phyloP scores from a whole-genome alignment of 192 early-diverging fungal species.

The Coemansia sp. region DNA sequence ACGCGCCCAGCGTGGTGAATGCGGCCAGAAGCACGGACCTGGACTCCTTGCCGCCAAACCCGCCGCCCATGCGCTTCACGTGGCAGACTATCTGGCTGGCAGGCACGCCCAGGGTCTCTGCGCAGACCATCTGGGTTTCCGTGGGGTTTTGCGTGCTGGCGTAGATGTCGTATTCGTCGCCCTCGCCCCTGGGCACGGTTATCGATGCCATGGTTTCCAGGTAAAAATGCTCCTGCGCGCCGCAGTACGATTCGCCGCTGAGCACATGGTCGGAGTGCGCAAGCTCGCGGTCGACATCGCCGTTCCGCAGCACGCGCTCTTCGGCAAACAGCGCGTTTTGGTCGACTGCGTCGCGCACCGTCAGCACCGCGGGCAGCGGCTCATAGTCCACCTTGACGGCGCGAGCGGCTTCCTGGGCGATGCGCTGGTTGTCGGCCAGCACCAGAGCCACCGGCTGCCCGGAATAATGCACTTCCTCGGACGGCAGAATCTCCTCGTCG shows the following conservation, averaged over 20 bases:
- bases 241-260: slow-evolving; percentile 60
- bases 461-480: slow-evolving; percentile 62
- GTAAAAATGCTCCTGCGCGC: slow-evolving; percentile 85
- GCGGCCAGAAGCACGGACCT: slow-evolving; percentile 67
- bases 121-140: slow-evolving; percentile 69
- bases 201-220: slow-evolving; percentile 76
- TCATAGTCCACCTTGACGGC: slow-evolving; percentile 75
- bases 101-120: slow-evolving; percentile 72
- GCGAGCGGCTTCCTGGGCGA: slow-evolving; percentile 70
- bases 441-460: slow-evolving; percentile 83
- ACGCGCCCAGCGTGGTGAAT: slow-evolving; percentile 68
- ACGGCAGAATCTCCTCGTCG: slow-evolving; percentile 85
- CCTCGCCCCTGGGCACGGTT: slow-evolving; percentile 73
- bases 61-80: slow-evolving; percentile 86
- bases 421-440: slow-evolving; percentile 65
- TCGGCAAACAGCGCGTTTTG: slow-evolving; percentile 63
- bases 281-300: slow-evolving; percentile 64
- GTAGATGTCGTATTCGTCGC: slow-evolving; percentile 79
- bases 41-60: slow-evolving; percentile 82
- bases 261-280: slow-evolving; percentile 56
- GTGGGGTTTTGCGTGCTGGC: slow-evolving; percentile 79
- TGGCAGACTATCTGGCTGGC: slow-evolving; percentile 71
- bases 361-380: slow-evolving; percentile 68
- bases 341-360: slow-evolving; percentile 80
- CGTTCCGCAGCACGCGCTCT: slow-evolving; percentile 59